Evolutionary conservation across 2,329 filamentous ascomycete genomes (phyloP), one percentile per base, ranked within the genome.

Genomic region (Hypomyces perniciosus): DNA sequence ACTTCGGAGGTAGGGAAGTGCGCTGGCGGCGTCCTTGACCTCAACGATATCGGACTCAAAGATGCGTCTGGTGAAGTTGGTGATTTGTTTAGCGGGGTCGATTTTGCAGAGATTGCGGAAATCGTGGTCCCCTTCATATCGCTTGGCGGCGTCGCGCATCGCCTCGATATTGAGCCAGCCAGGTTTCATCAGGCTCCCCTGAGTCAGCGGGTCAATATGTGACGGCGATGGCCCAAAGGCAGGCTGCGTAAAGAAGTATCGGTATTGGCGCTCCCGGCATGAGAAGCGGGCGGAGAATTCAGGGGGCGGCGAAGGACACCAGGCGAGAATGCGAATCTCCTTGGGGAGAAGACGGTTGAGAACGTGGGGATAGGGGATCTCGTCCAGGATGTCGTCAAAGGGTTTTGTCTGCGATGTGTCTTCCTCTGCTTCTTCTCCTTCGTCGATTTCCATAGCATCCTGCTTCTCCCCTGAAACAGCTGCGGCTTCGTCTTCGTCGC

Each of bases 31-130:
- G 63, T 73, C 77, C 26, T 77, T 67, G 2, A 91, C 82, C 62
- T 86, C 79, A 53, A 89, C 83, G 55, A 99, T 87, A 61, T 86
- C 83, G 8, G 90, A 81, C 69, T 87, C 83, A 66, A 86, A 91
- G 59, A 99, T 90, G 40, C 81, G 79, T 39, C 93, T 78, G 59
- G 81, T 73, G 62, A 92, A 97, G 65, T 88, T 93, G 33, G 82
- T 83, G 59, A 96, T 88, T 69, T 95, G 89, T 74, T 97, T 97
- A 61, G 79, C 83, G 1, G 87, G 79, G 69, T 99, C 93, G 53
- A 97, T 77, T 69, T 96, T 96, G 78, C 93, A 97, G 65, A 97
- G 88, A 68, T 99, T 99, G 54, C 93, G 83, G 72, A 97, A 99
- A 72, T 99, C 93, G 68, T 97, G 89, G 46, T 84, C 68, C 5